Evolutionary conservation across 768 basidiomycete species (phyloP), one percentile per base, ranked within the genome.

Genomic region (Suillus clintonianus): DNA sequence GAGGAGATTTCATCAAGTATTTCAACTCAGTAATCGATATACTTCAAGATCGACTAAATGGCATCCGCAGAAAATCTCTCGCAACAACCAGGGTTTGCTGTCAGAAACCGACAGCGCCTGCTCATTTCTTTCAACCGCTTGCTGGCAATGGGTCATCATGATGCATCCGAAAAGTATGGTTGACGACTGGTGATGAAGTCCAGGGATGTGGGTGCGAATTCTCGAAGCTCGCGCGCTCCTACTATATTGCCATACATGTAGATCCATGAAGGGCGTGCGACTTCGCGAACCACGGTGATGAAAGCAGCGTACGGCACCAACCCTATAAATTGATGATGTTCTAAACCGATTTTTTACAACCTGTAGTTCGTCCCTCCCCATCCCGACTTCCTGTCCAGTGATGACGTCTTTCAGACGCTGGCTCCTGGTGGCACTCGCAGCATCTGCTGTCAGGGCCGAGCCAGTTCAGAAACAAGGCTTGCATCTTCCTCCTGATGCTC

Each of bases 391-490:
- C 36, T 37, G 24, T 27, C 22, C 41, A 53, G 32, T 24, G 48
- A 34, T 51, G 27, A 59, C 60, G 60, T 59, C 70, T 60, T 57
- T 69, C 65, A 41, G 65, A 66, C 63, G 53, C 53, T 71, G 64
- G 63, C 41, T 73, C 42, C 24, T 45, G 47, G 39, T 71, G 10
- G 64, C 45, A 1, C 57, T 65, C 4, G 39, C 62, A 9, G 56
- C 64, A 51, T 62, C 62, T 14, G 59, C 59, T 24, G 60, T 74
- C 27, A 50, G 39, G 45, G 70, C 64, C 9, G 62, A 32, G 6
- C 37, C 47, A 1, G 83, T 89, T 3, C 88, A 89, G 68, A 74
- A 77, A 39, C 67, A 74, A 1, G 71, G 72, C 59, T 69, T 89
- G 17, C 51, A 64, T 30, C 73, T 87, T 9, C 88, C 88, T 1